Evolutionary conservation across 164 flowering plant species (phyloP), one percentile per base, ranked within the genome.

Genomic region (Vitis riparia): DNA sequence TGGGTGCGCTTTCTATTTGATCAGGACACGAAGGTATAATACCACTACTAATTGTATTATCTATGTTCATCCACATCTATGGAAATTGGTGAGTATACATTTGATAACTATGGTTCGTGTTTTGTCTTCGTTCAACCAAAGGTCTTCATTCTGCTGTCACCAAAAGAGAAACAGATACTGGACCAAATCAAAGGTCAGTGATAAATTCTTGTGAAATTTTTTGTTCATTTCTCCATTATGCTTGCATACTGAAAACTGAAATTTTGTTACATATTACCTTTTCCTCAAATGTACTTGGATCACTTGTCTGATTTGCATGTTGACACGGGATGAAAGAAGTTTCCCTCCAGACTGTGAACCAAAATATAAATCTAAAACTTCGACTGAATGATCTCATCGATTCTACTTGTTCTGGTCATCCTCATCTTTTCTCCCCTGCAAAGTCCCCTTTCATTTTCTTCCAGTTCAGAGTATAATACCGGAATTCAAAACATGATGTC

Each of bases 1-100:
- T 91, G 86, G 97, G 97, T 66, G 91, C 92, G 2, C 88, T 91
- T 68, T 87, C 91, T 72, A 91, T 91, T 65, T 91, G 76, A 83
- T 50, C 50, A 19, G 11, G 37, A 49, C 23, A 2, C 5, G 8
- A 63, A 49, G 66, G 53, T 48, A 49, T 17, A 0, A 3, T 19
- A 49, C 32, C n/a, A 4, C 58, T 23, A 14, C 14, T 63, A 52
- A 63, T 49, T 9, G 0, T 3, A 10, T 27, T 23, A 11, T 9
- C 6, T 63, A 14, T 4, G 11, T 14, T 49, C 27, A 23, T 23
- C 27, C 2, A 23, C 27, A 23, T 23, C 27, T 23, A 23, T 23
- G 27, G 15, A 49, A 63, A 49, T 48, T 48, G 30, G 7, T 5
- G 30, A 48, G 15, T 32, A 61, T 37, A 12, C 7, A 37, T 61